phyloP scores from a whole-genome alignment of 2,329 filamentous ascomycete genomes.

The Waltergamsia citrina region DNA sequence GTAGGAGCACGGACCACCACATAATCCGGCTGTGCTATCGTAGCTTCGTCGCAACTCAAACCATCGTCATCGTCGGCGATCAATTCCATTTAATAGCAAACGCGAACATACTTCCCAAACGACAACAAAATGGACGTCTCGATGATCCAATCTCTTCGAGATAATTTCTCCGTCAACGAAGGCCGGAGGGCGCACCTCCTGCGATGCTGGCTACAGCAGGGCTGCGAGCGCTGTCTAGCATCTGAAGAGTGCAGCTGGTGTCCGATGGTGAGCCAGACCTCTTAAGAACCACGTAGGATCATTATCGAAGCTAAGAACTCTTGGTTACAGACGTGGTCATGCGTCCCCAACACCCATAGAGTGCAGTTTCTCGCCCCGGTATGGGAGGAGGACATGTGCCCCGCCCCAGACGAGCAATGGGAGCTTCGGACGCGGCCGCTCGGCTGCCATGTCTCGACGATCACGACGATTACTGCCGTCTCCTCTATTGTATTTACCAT shows the following conservation, averaged over 20 bases:
- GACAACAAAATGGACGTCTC: too few species aligned
- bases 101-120: too few species aligned
- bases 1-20: too few species aligned
- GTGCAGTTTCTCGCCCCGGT: constrained; percentile 40
- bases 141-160: constrained; percentile 7
- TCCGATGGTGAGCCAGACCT: constrained; percentile 32
- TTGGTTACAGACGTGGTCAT: constrained; percentile 35
- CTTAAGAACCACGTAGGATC: neutral
- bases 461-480: constrained; percentile 19
- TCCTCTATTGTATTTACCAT: constrained; percentile 18
- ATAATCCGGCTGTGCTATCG: too few species aligned
- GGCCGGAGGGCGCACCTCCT: constrained; percentile 27
- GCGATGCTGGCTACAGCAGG: constrained; percentile 41
- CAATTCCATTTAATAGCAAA: too few species aligned
- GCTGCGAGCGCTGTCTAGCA: constrained; percentile 35
- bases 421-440: constrained; percentile 24
- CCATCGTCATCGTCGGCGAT: too few species aligned
- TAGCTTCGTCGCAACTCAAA: too few species aligned
- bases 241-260: constrained; percentile 40
- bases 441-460: constrained; percentile 24
- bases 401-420: constrained; percentile 34
- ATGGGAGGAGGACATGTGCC: constrained; percentile 39
- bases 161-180: constrained; percentile 20
- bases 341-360: constrained; percentile 38
- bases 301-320: neutral